Evolutionary conservation across 2,329 filamentous ascomycete genomes (phyloP), one percentile per base, ranked within the genome.

Genomic region (Beauveria sp.): DNA sequence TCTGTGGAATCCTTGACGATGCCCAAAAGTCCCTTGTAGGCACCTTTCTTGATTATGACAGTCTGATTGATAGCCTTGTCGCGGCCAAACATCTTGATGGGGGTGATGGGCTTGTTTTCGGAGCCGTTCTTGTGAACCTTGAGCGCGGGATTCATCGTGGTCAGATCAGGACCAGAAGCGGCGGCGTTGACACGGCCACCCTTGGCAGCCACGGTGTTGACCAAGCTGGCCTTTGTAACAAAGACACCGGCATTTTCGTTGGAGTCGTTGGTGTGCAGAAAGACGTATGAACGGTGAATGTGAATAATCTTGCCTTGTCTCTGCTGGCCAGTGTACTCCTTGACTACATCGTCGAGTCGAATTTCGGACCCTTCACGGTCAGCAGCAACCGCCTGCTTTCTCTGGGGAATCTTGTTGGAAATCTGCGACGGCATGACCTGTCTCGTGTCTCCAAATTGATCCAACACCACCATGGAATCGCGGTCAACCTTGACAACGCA

Each of bases 1-100:
- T 96, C 92, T 7, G 91, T 96, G 1, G 93, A 89, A 71, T 97
- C 93, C 72, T 96, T 97, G 67, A 99, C 92, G 66, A 97, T 96
- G 67, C 94, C 94, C 47, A 97, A 79, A 48, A 97, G 81, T 61
- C 93, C 93, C 76, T 99, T 99, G 79, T 93, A 92, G 24, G 89
- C 86, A 30, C 94, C 94, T 70, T 88, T 91, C 61, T 87, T 85
- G 69, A 97, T 89, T 56, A 88, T 91, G 50, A 97, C 92, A 0
- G 92, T 97, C 77, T 96, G 93, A 48, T 92, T 92, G 64, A 97
- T 86, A 30, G 94, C 81, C 60, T 86, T 85, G 73, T 99, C 94
- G 44, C 92, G 85, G 24, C 89, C 86, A 68, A 91, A 91, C 57
- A 86, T 84, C 72, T 88, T 89, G 46, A 89, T 89, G 50, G 92